Evolutionary conservation across 768 basidiomycete species (phyloP), one percentile per base, ranked within the genome.

Genomic region (Lactarius trivialis): DNA sequence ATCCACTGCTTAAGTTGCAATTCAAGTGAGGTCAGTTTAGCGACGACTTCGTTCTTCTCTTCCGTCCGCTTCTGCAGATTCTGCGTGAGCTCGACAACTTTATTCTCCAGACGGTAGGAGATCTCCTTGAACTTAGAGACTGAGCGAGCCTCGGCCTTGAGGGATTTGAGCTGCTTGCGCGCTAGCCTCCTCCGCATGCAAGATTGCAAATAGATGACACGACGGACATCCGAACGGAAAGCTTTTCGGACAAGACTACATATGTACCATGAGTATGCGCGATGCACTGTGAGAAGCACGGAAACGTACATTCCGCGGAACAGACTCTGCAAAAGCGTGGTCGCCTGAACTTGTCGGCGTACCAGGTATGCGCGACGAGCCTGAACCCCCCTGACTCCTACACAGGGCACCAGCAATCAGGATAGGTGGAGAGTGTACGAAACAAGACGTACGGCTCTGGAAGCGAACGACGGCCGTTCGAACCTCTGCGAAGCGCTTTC

Each of bases 71-170:
- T 87, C 74, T 98, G 97, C 14, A 99, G 82, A 17, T 78, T 85
- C 72, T 99, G 97, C 0, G 97, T 98, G 65, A 99, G 88, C 72
- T 98, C 96, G 61, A 99, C 93, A 49, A 99, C 97, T 77, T 98
- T 99, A 81, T 98, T 99, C 78, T 99, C 97, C 60, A 99, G 81
- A 68, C 85, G 86, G 71, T 98, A 98, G 0, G 96, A 98, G 67
- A 96, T 97, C 76, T 97, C 94, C 77, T 97, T 98, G 85, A 96
- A 98, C 72, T 94, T 97, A 68, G 91, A 90, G 32, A 95, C 95
- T 1, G 97, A 98, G 56, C 94, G 92, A 7, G 97, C 97, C 74
- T 99, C 97, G 8, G 87, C 83, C 70, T 82, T 88, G 66, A 99
- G 83, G 11, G 76, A 78, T 69, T 88, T 90, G 65, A 99, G 83